phyloP scores from a whole-genome alignment of 1,139 yeast species.

The Saccharomycopsis hybrid region DNA sequence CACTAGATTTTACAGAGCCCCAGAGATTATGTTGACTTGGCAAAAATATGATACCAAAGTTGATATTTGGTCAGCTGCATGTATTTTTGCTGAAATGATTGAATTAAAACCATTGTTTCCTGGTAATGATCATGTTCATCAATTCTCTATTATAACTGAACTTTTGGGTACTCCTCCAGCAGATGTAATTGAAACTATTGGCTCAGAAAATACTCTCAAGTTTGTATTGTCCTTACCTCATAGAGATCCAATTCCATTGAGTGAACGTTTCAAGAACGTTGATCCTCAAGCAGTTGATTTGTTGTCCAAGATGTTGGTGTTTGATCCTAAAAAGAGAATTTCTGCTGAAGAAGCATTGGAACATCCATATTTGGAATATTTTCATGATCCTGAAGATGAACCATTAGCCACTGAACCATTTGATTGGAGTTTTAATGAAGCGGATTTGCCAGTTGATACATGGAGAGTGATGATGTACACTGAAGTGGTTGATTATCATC shows the following conservation, averaged over 20 bases:
- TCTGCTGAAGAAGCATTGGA: conserved; percentile 86
- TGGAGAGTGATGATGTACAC: conserved; percentile 99
- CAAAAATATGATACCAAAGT: conserved; percentile 98
- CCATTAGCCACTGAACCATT: conserved; percentile 90
- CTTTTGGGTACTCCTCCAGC: conserved; percentile 93
- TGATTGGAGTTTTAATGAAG: conserved; percentile 98
- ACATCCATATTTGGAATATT: conserved; percentile 93
- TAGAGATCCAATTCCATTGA: conserved; percentile 83
- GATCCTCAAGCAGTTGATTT: conserved; percentile 92
- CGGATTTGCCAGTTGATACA: conserved; percentile 94
- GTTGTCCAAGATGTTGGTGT: conserved; percentile 82
- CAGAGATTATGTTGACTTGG: conserved; percentile 99
- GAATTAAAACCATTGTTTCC: conserved; percentile 99
- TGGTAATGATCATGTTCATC: conserved; percentile 98
- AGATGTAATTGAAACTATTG: conserved; percentile 92
- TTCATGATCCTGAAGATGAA: conserved; percentile 97
- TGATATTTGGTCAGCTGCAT: conserved; percentile 99
- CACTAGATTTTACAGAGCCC: conserved; percentile 95
- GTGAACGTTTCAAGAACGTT: conserved; percentile 66
- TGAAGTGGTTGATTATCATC: conserved; percentile 89
- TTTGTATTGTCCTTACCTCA: conserved; percentile 93
- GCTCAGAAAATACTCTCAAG: conserved; percentile 89
- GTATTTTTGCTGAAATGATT: conserved; percentile 97
- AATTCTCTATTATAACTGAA: conserved; percentile 93
- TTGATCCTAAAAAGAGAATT: conserved; percentile 90